Percentiles rank a stretch among this genome's conserved stretches.
Evolutionary conservation across 2,329 filamentous ascomycete genomes (phyloP).

Genomic region (Penicillium sp.): DNA sequence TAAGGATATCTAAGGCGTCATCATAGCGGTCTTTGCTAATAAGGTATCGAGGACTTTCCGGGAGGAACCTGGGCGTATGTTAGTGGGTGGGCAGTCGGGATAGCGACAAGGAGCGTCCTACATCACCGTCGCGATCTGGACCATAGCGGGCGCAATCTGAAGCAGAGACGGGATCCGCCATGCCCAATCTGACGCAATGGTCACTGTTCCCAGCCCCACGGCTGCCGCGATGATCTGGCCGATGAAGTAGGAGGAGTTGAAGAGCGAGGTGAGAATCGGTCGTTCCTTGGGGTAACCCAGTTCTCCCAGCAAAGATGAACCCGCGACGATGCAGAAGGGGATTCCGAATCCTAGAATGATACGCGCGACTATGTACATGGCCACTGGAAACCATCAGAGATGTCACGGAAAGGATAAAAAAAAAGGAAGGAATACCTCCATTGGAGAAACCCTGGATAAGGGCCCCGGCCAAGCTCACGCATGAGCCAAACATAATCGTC

Average conservation of each 20-base stretch:
- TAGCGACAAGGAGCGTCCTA: conserved; percentile 7
- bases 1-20: conserved; percentile 32
- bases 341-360: conserved; percentile 64
- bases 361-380: conserved; percentile 62
- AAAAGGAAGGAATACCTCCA: conserved; percentile 37
- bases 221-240: conserved; percentile 33
- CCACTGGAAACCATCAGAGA: conserved; percentile 36
- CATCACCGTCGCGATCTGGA: conserved; percentile 29
- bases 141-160: conserved; percentile 38
- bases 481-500: conserved; percentile 57
- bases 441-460: conserved; percentile 57
- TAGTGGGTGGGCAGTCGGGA: not conserved
- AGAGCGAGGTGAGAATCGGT: conserved; percentile 59
- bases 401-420: not conserved
- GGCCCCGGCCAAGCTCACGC: conserved; percentile 57
- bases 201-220: conserved; percentile 32
- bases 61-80: conserved; percentile 24
- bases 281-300: conserved; percentile 62
- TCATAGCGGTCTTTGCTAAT: conserved; percentile 30
- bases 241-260: conserved; percentile 53
- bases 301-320: conserved; percentile 60
- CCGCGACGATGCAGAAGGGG: conserved; percentile 59
- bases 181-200: conserved; percentile 43
- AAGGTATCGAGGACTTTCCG: conserved; percentile 29
- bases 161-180: conserved; percentile 51